Base-by-base conservation (phyloP, 345 rosid genomes). In the Stellera chamaejasme region DNA sequence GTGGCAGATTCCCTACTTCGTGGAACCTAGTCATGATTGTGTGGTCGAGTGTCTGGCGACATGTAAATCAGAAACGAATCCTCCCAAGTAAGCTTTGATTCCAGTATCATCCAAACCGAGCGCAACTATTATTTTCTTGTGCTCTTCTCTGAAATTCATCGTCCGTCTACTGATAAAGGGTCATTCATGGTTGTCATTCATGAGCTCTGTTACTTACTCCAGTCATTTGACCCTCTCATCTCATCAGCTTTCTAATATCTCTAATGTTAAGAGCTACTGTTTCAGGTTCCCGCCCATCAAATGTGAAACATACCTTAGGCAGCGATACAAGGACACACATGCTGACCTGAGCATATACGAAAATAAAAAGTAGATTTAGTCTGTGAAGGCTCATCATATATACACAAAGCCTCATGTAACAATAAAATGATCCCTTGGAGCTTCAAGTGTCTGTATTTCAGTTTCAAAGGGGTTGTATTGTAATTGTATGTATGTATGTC, bases 1-100 rank as follows among this genome's bases (percentile, higher is more conserved):
- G 26, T 13, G 49, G 59, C 84, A 92, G 98, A 84, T 85, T 26
- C 87, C 95, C 3, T 92, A 77, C 69, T 88, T 92, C 25, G 77
- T 75, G 55, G 93, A 92, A 66, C 98, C 98, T 2, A 83, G 81
- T 67, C 87, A 82, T 52, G 94, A 92, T 7, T 92, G 96, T 70
- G 69, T 92, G 5, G 95, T 92, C 10, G 90, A 88, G 74, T 92
- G 96, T 78, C 72, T 92, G 71, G 95, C 95, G 11, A 82, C 95
- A 44, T 88, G 98, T 87, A 78, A 74, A 66, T 84, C 88, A 1
- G 90, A 82, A 59, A 72, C 61, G 2, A 76, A 81, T 41, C 82
- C 82, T 66, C 85, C 98, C 43, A 85, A 74, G 98, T 92, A 84
- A 79, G 96, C 69, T 54, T 43, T 52, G 23, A 7, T 19, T 2